Base-by-base conservation (phyloP, 2,329 filamentous ascomycete species). In the Bipolaris gigantea region DNA sequence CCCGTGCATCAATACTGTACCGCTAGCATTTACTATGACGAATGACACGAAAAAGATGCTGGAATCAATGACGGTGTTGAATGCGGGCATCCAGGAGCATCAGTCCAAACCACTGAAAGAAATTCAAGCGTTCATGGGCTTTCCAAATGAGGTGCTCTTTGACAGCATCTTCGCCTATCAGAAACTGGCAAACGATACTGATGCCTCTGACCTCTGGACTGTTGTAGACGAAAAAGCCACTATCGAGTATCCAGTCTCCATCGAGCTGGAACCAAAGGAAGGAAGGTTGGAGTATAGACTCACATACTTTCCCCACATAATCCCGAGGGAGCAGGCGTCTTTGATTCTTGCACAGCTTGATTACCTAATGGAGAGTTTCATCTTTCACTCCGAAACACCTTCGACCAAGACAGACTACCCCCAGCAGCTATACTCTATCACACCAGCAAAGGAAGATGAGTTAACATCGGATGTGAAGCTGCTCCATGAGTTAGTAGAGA, bases 101-200 rank as follows among this genome's bases (percentile, higher is more conserved):
- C 90, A 94, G 59, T 87, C 88, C 62, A 84, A 85, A 0, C 85
- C 90, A 0, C 77, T 96, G 6, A 79, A 82, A 3, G 83, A 85
- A 27, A 87, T 96, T 9, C 90, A 95, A 64, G 85, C 82, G 45
- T 88, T 87, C 81, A 80, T 90, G 16, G 86, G 86, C 0, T 80
- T 84, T 53, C 78, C 86, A 0, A 84, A 87, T 21, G 81, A 83
- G 6, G 77, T 82, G 0, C 78, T 94, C 0, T 96, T 97, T 62
- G 92, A 97, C 66, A 93, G 91, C 0, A 79, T 97, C 1, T 85
- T 97, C 55, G 88, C 90, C 0, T 93, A 92, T 66, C 92, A 96
- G 66, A 90, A 89, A 60, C 66, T 79, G 53, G 18, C 58, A 8
- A 51, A 27, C 9, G 61, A 75, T 47, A 16, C 60, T 48, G 33